Conservation (phyloP, 2,329 filamentous ascomycete genomes). For the Verticillium tricorpus region DNA sequence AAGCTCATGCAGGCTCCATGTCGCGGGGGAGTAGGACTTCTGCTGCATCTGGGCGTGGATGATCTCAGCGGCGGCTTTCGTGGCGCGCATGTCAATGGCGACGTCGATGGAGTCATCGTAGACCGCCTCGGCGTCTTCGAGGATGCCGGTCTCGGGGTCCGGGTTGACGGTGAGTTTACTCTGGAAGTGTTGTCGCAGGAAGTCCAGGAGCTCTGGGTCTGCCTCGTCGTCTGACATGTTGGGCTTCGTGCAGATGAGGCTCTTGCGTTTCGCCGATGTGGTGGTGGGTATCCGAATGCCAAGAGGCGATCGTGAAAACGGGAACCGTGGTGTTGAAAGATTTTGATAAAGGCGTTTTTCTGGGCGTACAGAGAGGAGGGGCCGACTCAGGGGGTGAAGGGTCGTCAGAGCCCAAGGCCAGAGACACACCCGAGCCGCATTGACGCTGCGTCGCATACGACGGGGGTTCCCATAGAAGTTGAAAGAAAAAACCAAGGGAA, state of each 20-base stretch:
- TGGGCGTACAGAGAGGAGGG: not conserved
- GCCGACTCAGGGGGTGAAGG: not conserved
- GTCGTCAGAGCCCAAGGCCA: not conserved
- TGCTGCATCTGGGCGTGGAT: constrained; percentile 81
- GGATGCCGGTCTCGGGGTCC: constrained; percentile 73
- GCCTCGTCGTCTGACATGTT: constrained; percentile 88
- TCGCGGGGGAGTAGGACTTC: constrained; percentile 76
- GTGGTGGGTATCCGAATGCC: not conserved
- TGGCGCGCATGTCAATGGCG: constrained; percentile 76
- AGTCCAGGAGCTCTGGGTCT: constrained; percentile 80
- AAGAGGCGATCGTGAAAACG: not conserved
- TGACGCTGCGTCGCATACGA: not conserved
- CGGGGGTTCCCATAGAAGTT: not conserved
- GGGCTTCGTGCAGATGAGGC: not conserved
- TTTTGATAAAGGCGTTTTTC: not conserved
- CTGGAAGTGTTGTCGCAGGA: constrained; percentile 75
- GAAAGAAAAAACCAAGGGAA: not conserved
- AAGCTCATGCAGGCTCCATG: constrained; percentile 84
- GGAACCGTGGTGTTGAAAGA: not conserved
- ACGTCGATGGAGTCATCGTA: constrained; percentile 94
- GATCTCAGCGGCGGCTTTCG: constrained; percentile 73
- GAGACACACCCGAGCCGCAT: not conserved
- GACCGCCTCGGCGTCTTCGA: constrained; percentile 78
- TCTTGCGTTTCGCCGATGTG: not conserved
- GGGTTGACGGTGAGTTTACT: constrained; percentile 49